A percentile compares a stretch with the other conserved stretches of the same genome.
These are phyloP conservation scores for Aspergillus cavernicola DNA, from an alignment of 495 filamentous ascomycete species.

Conservation along the genomic window DNA sequence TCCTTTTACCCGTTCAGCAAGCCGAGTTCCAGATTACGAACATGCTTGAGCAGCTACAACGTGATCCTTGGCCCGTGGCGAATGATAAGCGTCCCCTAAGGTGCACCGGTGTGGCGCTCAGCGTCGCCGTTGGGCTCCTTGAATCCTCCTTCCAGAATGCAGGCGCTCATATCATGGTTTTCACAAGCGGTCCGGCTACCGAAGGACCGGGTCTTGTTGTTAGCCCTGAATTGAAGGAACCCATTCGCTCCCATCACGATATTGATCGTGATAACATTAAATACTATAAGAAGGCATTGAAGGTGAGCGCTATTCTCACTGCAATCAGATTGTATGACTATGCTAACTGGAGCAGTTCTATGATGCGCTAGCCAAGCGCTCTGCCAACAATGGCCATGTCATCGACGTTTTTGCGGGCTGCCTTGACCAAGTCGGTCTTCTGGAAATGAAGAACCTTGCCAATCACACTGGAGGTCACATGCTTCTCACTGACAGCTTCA, in stretches of 20 bases:
- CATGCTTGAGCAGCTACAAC: constrained; percentile 92
- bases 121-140: constrained; percentile 87
- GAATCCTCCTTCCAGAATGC: constrained; percentile 95
- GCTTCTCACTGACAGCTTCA: constrained; percentile 98
- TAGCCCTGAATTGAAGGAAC: constrained; percentile 93
- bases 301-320: constrained; percentile 53
- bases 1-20: constrained; percentile 91
- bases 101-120: constrained; percentile 94
- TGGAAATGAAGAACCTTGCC: constrained; percentile 98
- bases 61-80: constrained; percentile 96
- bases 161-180: constrained; percentile 94
- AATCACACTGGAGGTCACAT: constrained; percentile 98
- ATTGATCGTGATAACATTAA: constrained; percentile 99
- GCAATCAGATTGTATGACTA: neutral
- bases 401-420: constrained; percentile 98
- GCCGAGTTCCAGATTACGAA: constrained; percentile 99
- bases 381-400: constrained; percentile 94
- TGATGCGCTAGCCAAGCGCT: constrained; percentile 91
- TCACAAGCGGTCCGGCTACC: constrained; percentile 90
- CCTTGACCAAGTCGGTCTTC: constrained; percentile 93
- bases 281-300: constrained; percentile 98
- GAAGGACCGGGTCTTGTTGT: constrained; percentile 97
- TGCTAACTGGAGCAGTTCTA: constrained; percentile 70
- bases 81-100: constrained; percentile 89
- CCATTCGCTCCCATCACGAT: constrained; percentile 97